Percentiles rank a stretch among this genome's conserved stretches.
Evolutionary conservation across 345 rosid genomes (phyloP).

Genomic region (Stellera chamaejasme): DNA sequence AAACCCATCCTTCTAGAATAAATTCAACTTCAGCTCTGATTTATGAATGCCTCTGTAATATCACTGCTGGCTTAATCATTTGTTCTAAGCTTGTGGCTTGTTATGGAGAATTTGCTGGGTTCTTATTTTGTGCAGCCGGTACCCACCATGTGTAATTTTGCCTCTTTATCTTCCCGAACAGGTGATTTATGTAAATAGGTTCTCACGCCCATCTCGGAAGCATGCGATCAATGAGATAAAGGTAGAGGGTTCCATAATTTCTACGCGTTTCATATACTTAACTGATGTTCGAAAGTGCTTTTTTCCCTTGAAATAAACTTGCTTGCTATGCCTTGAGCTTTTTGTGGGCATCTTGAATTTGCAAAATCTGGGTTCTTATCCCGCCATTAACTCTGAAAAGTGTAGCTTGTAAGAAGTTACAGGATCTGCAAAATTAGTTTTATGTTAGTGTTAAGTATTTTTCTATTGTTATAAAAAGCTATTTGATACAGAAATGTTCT

Average conservation of each 20-base stretch:
- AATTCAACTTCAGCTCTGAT: neutral
- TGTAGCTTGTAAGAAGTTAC: no score
- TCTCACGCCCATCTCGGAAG: conserved; percentile 80
- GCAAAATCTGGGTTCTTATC: neutral
- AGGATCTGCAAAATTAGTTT: neutral
- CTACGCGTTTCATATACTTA: neutral
- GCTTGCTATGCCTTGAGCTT: neutral
- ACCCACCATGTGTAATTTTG: neutral
- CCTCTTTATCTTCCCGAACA: conserved; percentile 17
- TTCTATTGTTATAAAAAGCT: conserved; percentile 52
- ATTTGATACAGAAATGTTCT: conserved; percentile 94
- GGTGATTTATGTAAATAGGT: conserved; percentile 98
- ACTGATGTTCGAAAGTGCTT: no score
- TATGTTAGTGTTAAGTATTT: conserved; percentile 28
- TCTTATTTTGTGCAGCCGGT: neutral
- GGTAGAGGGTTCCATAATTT: conserved; percentile 54
- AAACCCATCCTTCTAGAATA: neutral
- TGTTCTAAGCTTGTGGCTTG: no score
- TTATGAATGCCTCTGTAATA: neutral
- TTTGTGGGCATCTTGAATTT: neutral
- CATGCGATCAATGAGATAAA: conserved; percentile 82
- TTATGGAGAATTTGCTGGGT: no score
- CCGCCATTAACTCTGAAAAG: neutral
- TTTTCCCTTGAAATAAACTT: no score
- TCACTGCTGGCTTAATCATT: neutral